Evolutionary conservation across 345 rosid species (phyloP), one percentile per base, ranked within the genome.

Genomic region (Arabis hirsuta): DNA sequence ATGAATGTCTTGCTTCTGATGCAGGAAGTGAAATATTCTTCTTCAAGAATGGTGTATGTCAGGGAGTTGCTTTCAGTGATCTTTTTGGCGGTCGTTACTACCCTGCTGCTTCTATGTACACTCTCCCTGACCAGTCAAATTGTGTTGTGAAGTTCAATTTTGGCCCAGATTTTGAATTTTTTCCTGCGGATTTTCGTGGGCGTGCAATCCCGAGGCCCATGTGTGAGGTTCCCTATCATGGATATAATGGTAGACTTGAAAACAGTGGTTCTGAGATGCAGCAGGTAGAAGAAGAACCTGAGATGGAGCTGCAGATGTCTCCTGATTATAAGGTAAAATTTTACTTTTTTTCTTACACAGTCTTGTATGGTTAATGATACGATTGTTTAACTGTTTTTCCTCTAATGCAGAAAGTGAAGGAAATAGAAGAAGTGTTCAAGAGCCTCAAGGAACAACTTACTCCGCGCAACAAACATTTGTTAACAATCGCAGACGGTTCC

Each of bases 51-150:
- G 99, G 97, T 64, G 79, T 76, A 50, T 83, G 92, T 72, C 96
- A 91, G 81, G 99, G 97, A 52, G 84, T 88, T 78, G 99, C 99
- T 55, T 95, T 84, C 84, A 87, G 78, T 77, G 93, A 95, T 77
- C 71, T 91, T 65, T 73, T 59, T 62, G 97, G 96, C 20, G 96
- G 96, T 55, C 91, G 86, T 75, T 91, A 95, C 77, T 90, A 84
- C 80, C 97, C 99, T 44, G 96, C 99, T 81, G 99, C 99, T 67
- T 95, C 99, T 27, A 90, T 91, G 97, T 95, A 95, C 75, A 91
- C 97, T 57, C 97, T 95, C 69, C 97, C 97, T 7, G 81, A 84
- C 73, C 96, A 91, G 79, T 86, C 96, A 64, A 91, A 88, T 55
- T 91, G 97, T 78, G 72, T 62, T 19, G 97, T 95, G 69, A 90